Percentiles rank a stretch among this genome's conserved stretches.
Evolutionary conservation across 306 rosid species (phyloP).

Genomic region (Astragalus membranaceus): DNA sequence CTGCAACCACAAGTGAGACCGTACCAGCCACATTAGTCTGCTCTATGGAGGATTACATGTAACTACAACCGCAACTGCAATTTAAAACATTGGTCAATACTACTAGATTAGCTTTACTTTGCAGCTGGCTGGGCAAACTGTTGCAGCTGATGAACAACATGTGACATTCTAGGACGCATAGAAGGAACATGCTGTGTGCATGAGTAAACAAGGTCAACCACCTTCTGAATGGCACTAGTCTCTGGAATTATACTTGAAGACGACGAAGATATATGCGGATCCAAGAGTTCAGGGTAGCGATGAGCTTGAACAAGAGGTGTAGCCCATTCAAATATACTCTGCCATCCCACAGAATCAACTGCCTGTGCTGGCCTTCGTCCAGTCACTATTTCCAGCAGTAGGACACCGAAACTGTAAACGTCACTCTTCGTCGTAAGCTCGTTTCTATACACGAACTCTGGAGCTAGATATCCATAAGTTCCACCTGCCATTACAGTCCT

Average conservation of each 20-base stretch:
- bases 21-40: no score
- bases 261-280: conserved; percentile 63
- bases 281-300: conserved; percentile 86
- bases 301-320: conserved; percentile 93
- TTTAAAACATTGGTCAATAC: not conserved
- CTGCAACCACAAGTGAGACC: not conserved
- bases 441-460: conserved; percentile 84
- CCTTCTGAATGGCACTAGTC: conserved; percentile 71
- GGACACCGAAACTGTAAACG: conserved; percentile 89
- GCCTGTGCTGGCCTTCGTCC: conserved; percentile 98
- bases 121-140: conserved; percentile 55
- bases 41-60: no score
- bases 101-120: conserved; percentile 30
- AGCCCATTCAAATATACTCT: conserved; percentile 97
- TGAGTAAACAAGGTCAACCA: conserved; percentile 93
- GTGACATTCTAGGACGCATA: conserved; percentile 98
- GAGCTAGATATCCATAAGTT: conserved; percentile 93
- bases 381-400: conserved; percentile 82
- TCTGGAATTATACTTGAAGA: conserved; percentile 68
- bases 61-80: no score
- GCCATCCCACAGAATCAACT: conserved; percentile 96
- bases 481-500: conserved; percentile 99
- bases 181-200: conserved; percentile 98
- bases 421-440: conserved; percentile 96
- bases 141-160: conserved; percentile 93